These are phyloP conservation scores for Tricholoma hemisulphureum DNA, from an alignment of 768 basidiomycete species.

Conservation along the genomic window DNA sequence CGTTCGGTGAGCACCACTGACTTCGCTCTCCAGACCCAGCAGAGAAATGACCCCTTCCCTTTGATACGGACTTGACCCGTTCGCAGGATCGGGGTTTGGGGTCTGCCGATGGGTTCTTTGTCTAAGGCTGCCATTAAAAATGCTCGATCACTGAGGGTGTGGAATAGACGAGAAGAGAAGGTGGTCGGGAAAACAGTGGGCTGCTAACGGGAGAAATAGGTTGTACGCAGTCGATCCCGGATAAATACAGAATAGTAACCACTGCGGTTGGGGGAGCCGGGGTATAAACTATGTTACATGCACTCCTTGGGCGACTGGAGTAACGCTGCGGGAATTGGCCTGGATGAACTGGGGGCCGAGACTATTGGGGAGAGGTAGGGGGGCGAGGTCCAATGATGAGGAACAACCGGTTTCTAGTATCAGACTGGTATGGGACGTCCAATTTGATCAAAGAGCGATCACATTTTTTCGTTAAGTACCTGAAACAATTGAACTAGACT, in stretches of 20 bases:
- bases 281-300: not conserved
- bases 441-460: not conserved
- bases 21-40: slow-evolving; percentile 19
- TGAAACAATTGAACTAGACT: not conserved
- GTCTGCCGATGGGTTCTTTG: not conserved
- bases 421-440: not conserved
- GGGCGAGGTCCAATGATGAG: too few relatives aligned
- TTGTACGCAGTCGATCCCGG: not conserved
- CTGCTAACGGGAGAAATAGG: not conserved
- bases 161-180: not conserved
- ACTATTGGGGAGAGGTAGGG: too few relatives aligned
- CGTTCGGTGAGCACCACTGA: slow-evolving; percentile 20
- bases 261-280: not conserved
- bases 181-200: not conserved
- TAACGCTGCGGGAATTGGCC: not conserved
- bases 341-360: not conserved
- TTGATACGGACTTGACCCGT: slow-evolving; percentile 16
- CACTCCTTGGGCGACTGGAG: not conserved
- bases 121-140: slow-evolving; percentile 2
- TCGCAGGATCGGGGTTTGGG: slow-evolving; percentile 10
- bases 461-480: not conserved
- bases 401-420: not conserved
- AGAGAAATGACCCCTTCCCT: slow-evolving; percentile 13
- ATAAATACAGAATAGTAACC: not conserved
- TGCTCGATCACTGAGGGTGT: not conserved